Evolutionary conservation across 768 basidiomycete genomes (phyloP), one percentile per base, ranked within the genome.

Genomic region (Pulveroboletus sp.): DNA sequence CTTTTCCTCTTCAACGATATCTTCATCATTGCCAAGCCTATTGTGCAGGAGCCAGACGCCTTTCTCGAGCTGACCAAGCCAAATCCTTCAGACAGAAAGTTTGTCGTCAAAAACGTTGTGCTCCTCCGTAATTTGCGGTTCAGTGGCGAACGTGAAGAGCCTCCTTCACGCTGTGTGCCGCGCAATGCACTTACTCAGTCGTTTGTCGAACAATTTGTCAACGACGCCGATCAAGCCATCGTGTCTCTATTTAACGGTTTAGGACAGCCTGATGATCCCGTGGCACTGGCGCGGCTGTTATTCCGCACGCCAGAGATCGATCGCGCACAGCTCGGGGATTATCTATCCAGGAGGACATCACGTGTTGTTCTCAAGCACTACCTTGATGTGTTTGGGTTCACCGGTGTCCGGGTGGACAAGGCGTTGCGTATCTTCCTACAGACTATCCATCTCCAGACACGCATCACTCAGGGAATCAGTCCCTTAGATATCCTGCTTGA

Each of bases 1-100:
- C 79, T 98, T 10, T 94, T 98, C 74, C 78, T 98, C n/a, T 99
- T 99, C 78, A 92, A 75, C 66, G 97, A 99, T 66, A 80, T 98
- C 45, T 80, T 98, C 46, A 79, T 98, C 66, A 81, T 98, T 56
- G 87, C 94, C 34, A 98, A 98, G 67, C 94, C 94, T 12, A 75
- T 94, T 50, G 72, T 83, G 45, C 78, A 81, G 32, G 84, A 87
- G 37, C 77, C 80, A 42, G 86, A 89, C 53, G 71, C 73, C 31
- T 73, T 83, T 29, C 68, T 82, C 40, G 85, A 86, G 58, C 64
- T 71, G 43, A 69, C 77, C 48, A 80, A 81, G 47, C 80, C 81
- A 20, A 70, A 75, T 47, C 72, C 73, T 3, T 66, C 75, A 17
- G 92, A 94, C 58, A 78, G 85, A 60, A 84, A 82, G 63, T 95